phyloP scores from a whole-genome alignment of 768 basidiomycete genomes.

The Tricholomella constricta region DNA sequence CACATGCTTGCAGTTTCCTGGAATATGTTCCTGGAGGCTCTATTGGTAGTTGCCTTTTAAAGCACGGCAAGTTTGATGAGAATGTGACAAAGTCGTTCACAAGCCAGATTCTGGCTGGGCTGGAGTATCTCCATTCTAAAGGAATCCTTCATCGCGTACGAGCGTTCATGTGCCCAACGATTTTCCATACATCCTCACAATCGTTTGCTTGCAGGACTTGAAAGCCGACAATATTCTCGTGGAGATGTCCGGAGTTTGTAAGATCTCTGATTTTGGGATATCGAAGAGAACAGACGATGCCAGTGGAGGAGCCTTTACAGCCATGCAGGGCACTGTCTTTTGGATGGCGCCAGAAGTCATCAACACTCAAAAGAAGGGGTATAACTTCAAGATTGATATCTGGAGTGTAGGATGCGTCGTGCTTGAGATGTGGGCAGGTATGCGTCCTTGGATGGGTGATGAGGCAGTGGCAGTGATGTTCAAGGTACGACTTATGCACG shows the following conservation, averaged over 20 bases:
- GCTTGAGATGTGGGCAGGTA: conserved; percentile 98
- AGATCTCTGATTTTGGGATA: conserved; percentile 98
- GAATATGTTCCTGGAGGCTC: conserved; percentile 99
- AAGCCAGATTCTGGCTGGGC: conserved; percentile 84
- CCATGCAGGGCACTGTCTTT: conserved; percentile 97
- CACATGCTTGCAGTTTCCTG: conserved; percentile 67
- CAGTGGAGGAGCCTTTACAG: conserved; percentile 80
- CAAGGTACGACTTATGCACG: conserved; percentile 58
- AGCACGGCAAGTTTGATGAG: conserved; percentile 92
- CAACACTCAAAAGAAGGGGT: conserved; percentile 84
- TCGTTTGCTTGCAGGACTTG: conserved; percentile 62
- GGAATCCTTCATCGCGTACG: conserved; percentile 90
- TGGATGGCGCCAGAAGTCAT: conserved; percentile 99
- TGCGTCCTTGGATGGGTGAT: conserved; percentile 90
- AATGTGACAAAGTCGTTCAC: conserved; percentile 93
- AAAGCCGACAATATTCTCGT: conserved; percentile 99
- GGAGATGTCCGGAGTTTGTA: conserved; percentile 88
- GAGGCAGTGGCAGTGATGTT: conserved; percentile 93
- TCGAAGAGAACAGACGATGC: conserved; percentile 94
- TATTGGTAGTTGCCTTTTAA: conserved; percentile 84
- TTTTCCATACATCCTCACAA: conserved; percentile 4
- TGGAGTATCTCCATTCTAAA: conserved; percentile 90
- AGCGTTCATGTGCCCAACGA: background rate
- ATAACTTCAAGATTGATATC: conserved; percentile 97
- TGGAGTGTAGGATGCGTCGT: conserved; percentile 99